These are phyloP conservation scores for Acanthamoeba sp. DNA, from an alignment of 208 protist genomes.

Conservation along the genomic window DNA sequence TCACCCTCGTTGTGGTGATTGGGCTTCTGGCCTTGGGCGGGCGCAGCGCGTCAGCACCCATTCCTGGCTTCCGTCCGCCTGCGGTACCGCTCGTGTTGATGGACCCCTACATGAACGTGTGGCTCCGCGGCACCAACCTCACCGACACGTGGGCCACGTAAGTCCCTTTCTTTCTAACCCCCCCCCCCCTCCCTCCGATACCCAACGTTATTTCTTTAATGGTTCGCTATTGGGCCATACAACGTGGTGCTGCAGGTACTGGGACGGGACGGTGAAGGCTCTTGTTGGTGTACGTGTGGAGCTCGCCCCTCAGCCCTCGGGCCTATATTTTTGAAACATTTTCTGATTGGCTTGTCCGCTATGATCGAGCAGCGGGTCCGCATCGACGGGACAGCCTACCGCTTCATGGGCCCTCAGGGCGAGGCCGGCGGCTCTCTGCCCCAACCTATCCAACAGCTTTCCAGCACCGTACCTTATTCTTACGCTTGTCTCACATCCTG, in stretches of 20 bases:
- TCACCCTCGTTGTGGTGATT: background rate
- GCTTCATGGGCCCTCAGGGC: constrained; percentile 72
- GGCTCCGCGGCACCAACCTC: constrained; percentile 74
- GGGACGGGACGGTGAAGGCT: constrained; percentile 39
- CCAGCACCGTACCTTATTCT: background rate
- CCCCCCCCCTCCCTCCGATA: background rate
- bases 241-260: constrained; percentile 6
- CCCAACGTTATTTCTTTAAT: background rate
- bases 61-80: constrained; percentile 72
- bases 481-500: too few species aligned
- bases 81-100: constrained; percentile 77
- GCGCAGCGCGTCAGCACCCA: background rate
- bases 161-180: background rate
- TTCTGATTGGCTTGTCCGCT: background rate
- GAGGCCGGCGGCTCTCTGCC: background rate
- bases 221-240: background rate
- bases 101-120: constrained; percentile 78
- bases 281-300: background rate
- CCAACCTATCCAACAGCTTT: constrained; percentile 73
- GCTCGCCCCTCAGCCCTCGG: background rate
- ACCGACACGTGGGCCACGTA: constrained; percentile 68
- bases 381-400: constrained; percentile 62
- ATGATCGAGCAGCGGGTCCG: background rate
- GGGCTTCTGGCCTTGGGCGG: background rate
- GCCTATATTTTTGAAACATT: background rate